Evolutionary conservation across 2,329 filamentous ascomycete species (phyloP), one percentile per base, ranked within the genome.

Genomic region (Elsinoe batatas): DNA sequence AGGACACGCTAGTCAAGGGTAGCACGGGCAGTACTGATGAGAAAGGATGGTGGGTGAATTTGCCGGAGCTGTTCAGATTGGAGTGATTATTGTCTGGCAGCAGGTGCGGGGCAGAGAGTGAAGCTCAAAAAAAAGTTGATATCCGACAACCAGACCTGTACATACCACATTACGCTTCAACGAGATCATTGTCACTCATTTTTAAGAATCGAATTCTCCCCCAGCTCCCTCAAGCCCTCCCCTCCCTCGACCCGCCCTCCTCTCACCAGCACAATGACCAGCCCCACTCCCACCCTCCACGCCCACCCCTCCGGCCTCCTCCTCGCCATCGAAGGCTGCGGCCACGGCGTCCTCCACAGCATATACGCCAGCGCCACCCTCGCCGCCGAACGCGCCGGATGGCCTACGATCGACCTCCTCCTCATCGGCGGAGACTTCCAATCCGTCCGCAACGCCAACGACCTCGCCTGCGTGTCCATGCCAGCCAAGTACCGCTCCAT

Each of bases 381-480:
- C 60, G 79, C 88, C 8, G 88, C 85, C 69, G 75, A 81, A 61
- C 74, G 79, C 44, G 86, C 87, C 63, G 79, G 79, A 20, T 96
- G 91, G 91, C 77, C 86, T 61, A 81, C 79, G 33, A 82, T 97
- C 30, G 93, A 98, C 68, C 72, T 96, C 10, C 74, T 98, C 62
- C 94, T 98, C 65, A 95, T 98, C 64, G 89, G 91, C 56, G 93
- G 93, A 26, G 93, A 98, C 68, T 98, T 98, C 62, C 89, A 90
- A 84, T 85, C 93, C 40, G 83, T 91, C 36, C 88, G 93, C 63
- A 97, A 97, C 74, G 83, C 88, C 8, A 79, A 84, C 60, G 93
- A 98, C 68, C 77, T 97, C 60, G 86, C 84, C 58, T 84, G 89
- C 69, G 94, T 97, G 79, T 87, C 90, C 3, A 90, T 94, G 64